Evolutionary conservation across 2,329 filamentous ascomycete genomes (phyloP), one percentile per base, ranked within the genome.

Genomic region (Elsinoe batatas): DNA sequence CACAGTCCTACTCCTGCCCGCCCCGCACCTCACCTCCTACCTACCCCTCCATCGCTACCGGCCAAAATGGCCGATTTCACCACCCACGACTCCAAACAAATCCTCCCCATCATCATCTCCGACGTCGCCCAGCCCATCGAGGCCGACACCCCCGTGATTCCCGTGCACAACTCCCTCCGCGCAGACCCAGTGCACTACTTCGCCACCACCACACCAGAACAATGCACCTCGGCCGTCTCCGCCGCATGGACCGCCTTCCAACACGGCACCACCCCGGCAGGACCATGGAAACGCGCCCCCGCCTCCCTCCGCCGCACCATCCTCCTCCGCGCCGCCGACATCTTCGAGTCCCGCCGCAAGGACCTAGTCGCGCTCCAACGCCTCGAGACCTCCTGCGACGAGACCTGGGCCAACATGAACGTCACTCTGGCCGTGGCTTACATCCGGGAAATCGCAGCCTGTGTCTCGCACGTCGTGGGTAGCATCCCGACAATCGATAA

Each of bases 321-420:
- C 53, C 61, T 68, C 43, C 57, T 65, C n/a, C 58, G 57, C 13
- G 64, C 62, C 2, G 67, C 66, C 3, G 59, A 63, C 37, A 55
- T 65, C 35, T 67, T 65, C 58, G 63, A 67, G 35, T 17, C 58
- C n/a, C 55, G 64, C 35, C 58, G 60, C 30, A 44, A 61, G 2
- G 56, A 60, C 20, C 58, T 69, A 33, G 58, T 68, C 37, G 44
- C 61, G 26, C 57, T 61, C 8, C 66, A 68, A 53, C 63, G 65
- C 37, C 55, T 58, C 30, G 67, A 68, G 50, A 69, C 67, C 10
- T 63, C 61, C n/a, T 69, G 67, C 55, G 36, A 69, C 81, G 57
- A 72, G 67, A 18, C 61, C 17, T 62, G 71, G 64, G 64, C 65
- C 20, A 63, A 64, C 42, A 65, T 64, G 47, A 64, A 66, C 57